These are phyloP conservation scores for Poa pratensis DNA, from an alignment of 176 grass and related monocot genomes.

Conservation along the genomic window DNA sequence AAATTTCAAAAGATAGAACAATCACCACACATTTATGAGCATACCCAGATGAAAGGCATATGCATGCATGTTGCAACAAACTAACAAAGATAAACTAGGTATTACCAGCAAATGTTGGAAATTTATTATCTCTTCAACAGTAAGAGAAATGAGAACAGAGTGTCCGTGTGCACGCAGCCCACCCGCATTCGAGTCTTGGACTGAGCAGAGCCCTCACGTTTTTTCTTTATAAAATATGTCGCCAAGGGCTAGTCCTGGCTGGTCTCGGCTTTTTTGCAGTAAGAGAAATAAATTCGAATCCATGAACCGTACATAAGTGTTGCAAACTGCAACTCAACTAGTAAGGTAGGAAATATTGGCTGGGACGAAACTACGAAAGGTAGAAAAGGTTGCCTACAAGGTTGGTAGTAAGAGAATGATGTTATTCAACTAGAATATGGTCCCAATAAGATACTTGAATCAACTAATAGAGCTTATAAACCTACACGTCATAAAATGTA, in stretches of 20 bases:
- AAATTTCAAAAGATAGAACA: background rate
- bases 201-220: background rate
- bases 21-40: background rate
- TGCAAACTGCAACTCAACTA: no score
- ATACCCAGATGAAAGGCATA: background rate
- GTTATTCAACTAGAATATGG: background rate
- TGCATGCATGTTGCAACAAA: conserved; percentile 21
- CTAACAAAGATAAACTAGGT: background rate
- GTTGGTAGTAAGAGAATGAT: no score
- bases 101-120: background rate
- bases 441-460: conserved; percentile 1
- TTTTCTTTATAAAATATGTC: background rate
- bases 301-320: background rate
- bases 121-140: background rate
- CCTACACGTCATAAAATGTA: background rate
- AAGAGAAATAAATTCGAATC: background rate
- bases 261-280: background rate
- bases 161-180: background rate
- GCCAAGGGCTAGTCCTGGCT: background rate
- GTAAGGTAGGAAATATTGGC: no score
- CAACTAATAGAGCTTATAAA: background rate
- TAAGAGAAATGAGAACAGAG: background rate
- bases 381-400: no score
- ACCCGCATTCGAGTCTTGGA: background rate
- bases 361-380: no score